Percentiles rank a stretch among this genome's conserved stretches.
phyloP scores from a whole-genome alignment of 163 green algal species.

The Prototheca wickerhamii region DNA sequence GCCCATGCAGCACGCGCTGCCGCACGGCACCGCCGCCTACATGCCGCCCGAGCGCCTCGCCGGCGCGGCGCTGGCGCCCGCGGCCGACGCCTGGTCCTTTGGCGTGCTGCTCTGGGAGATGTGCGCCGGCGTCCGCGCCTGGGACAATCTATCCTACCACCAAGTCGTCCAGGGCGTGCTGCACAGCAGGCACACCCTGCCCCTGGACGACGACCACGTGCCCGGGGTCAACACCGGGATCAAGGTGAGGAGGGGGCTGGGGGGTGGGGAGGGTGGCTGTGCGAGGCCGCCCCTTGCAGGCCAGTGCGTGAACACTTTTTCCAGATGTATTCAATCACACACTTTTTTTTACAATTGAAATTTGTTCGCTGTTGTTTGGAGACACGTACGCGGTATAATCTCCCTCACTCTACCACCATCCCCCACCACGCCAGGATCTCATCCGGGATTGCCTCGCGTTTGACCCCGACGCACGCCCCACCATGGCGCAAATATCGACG shows the following conservation, averaged over 20 bases:
- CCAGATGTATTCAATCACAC: too few relatives aligned
- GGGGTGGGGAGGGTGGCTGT: too few relatives aligned
- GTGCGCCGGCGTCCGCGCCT: neutral
- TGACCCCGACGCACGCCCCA: neutral
- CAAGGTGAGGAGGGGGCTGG: too few relatives aligned
- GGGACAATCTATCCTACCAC: neutral
- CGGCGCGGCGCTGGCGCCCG: neutral
- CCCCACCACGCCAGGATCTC: neutral
- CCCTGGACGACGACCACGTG: too few relatives aligned
- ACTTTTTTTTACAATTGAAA: too few relatives aligned
- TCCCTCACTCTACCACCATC: neutral
- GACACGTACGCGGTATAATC: neutral
- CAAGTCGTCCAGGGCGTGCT: neutral
- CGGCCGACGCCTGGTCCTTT: neutral
- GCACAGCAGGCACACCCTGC: neutral
- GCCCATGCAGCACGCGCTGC: neutral
- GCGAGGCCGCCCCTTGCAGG: too few relatives aligned
- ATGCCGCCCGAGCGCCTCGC: neutral
- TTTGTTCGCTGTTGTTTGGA: too few relatives aligned
- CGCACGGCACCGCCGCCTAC: neutral
- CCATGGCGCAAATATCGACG: neutral
- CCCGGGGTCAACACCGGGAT: neutral
- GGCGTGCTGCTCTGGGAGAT: slow-evolving; percentile 7
- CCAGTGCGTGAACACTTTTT: too few relatives aligned
- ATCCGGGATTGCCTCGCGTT: neutral